A percentile compares a stretch with the other conserved stretches of the same genome.
Conservation (phyloP, 1,284 basidiomycete genomes). For the Leccinum solheimii region DNA sequence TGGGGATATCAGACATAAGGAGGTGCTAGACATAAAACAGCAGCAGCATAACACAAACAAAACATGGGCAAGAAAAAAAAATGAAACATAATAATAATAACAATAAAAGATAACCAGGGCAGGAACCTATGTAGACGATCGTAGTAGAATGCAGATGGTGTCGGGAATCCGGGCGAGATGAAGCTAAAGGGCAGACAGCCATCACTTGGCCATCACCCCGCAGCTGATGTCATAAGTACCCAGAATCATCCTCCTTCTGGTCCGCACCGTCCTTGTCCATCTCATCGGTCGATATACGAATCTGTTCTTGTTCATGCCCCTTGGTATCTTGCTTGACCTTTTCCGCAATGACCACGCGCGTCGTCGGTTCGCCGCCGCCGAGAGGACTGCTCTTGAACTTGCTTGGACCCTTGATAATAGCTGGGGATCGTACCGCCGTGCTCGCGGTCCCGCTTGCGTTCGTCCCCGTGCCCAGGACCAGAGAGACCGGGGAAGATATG, state of each 20-base stretch:
- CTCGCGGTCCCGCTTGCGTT: conserved; percentile 7
- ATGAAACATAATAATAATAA: background rate
- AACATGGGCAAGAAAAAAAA: background rate
- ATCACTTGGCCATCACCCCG: background rate
- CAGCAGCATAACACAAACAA: conserved; percentile 9
- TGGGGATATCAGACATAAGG: background rate
- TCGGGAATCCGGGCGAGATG: background rate
- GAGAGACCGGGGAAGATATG: conserved; percentile 12
- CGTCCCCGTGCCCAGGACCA: background rate
- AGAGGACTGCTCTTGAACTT: conserved; percentile 72
- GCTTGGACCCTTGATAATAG: conserved; percentile 43
- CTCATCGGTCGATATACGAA: conserved; percentile 26
- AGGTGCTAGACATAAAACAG: background rate
- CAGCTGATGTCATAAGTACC: conserved; percentile 25
- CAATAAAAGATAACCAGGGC: no score
- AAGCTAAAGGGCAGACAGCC: background rate
- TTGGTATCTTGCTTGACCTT: conserved; percentile 37
- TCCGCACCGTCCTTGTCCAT: conserved; percentile 20
- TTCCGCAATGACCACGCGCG: conserved; percentile 44
- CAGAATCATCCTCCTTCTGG: conserved; percentile 30
- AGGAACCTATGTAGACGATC: no score
- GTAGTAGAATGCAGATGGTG: no score
- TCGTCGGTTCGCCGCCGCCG: conserved; percentile 39
- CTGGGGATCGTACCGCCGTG: conserved; percentile 18
- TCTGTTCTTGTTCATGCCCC: conserved; percentile 19